Evolutionary conservation across 805 yeast genomes (phyloP), one percentile per base, ranked within the genome.

Genomic region (Sporopachydermia lactativora): DNA sequence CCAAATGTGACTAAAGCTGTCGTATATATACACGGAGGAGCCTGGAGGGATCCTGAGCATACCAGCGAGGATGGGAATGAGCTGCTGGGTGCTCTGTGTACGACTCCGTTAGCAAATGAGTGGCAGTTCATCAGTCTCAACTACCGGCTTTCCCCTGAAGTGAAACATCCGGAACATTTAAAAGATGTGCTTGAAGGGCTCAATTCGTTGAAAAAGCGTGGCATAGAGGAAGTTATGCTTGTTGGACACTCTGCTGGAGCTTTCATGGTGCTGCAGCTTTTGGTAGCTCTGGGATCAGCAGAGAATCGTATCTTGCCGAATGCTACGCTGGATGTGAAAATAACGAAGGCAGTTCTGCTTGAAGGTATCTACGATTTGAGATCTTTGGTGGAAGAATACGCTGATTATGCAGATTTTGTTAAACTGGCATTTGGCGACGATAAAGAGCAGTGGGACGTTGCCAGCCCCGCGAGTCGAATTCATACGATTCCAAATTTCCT

Each of bases 221-320:
- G 52, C 31, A 47, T 70, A 13, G 38, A 43, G 3, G 34, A 49
- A 17, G 36, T 64, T 3, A 55, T 57, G 2, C 46, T 75, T 0
- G 62, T 72, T 6, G 95, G 95, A 0, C 95, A 84, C 58, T 80
- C 92, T 1, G 92, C 76, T 3, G 95, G 95, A 2, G 83, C 88
- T 1, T 75, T 81, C 1, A 52, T 81, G 38, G 60, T 68, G 3
- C 61, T 76, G 28, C 88, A 81, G 49, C 46, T 70, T n/a, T 47
- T 45, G 4, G 34, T 35, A n/a, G 15, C 15, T 11, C 41, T 37
- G 28, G 13, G 11, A 15, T 28, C 8, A 15, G 17, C 37, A 5
- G 17, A 39, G 3, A 19, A 31, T 5, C 40, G 46, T 35, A 19
- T 42, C 18, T 11, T 35, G 5, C 18, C 31, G 34, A 38, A 36